phyloP scores from a whole-genome alignment of 805 yeast genomes.

The Ogataea ramenticola region DNA sequence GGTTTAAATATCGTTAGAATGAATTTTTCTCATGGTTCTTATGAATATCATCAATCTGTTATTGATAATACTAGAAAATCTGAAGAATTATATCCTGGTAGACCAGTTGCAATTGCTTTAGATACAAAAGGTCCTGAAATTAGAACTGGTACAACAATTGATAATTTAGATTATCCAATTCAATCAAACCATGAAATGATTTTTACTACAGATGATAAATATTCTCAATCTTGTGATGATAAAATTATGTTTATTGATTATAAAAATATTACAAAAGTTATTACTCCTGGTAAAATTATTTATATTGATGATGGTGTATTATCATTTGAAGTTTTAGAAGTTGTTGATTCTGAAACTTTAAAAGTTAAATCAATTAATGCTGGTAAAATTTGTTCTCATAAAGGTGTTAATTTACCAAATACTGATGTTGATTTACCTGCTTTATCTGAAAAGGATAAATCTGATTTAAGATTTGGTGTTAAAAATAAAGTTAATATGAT shows the following conservation, averaged over 20 bases:
- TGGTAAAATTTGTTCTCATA: slow-evolving; percentile 94
- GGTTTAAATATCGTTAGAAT: slow-evolving; percentile 97
- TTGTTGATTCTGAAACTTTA: slow-evolving; percentile 72
- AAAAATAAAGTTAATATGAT: slow-evolving; percentile 97
- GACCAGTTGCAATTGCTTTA: slow-evolving; percentile 96
- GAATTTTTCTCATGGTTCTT: slow-evolving; percentile 98
- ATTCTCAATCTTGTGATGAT: slow-evolving; percentile 66
- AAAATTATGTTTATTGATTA: slow-evolving; percentile 86
- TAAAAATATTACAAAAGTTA: slow-evolving; percentile 93
- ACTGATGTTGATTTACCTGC: slow-evolving; percentile 99
- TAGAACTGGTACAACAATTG: slow-evolving; percentile 93
- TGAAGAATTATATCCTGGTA: slow-evolving; percentile 82
- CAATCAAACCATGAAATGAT: slow-evolving; percentile 82
- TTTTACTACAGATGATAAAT: slow-evolving; percentile 85
- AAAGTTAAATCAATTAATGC: slow-evolving; percentile 87
- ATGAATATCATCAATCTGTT: slow-evolving; percentile 96
- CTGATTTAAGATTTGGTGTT: slow-evolving; percentile 91
- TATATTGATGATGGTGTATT: slow-evolving; percentile 97
- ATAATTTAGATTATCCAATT: slow-evolving; percentile 76
- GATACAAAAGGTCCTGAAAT: slow-evolving; percentile 99
- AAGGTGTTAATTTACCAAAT: slow-evolving; percentile 98
- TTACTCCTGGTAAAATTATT: slow-evolving; percentile 80
- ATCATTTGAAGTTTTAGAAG: slow-evolving; percentile 85
- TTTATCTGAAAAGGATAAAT: slow-evolving; percentile 91
- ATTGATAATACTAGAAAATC: slow-evolving; percentile 95